phyloP scores from a whole-genome alignment of 1,139 yeast species.

The Debaryomyces robertsiae region DNA sequence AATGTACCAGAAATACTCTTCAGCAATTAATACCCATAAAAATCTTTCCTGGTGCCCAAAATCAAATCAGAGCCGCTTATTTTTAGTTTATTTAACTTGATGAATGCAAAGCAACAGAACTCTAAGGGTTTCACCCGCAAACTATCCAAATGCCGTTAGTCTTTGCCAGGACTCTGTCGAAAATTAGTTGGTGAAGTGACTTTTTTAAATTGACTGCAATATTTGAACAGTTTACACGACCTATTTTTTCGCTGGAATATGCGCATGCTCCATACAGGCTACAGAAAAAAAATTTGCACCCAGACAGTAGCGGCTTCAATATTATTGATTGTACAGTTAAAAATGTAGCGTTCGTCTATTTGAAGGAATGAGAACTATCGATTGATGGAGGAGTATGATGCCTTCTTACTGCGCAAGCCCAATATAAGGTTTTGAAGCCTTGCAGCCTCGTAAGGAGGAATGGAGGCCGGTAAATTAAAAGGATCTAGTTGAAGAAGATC shows the following conservation, averaged over 20 bases:
- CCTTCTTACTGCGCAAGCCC: conserved; percentile 4
- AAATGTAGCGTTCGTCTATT: too few relatives aligned
- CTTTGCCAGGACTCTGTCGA: background rate
- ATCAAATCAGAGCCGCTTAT: too few relatives aligned
- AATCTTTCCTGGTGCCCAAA: conserved; percentile 1
- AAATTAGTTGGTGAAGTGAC: conserved; percentile 1
- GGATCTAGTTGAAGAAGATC: conserved; percentile 7
- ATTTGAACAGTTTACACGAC: conserved; percentile 6
- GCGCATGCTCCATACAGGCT: too few relatives aligned
- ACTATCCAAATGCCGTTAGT: background rate
- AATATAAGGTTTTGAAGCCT: conserved; percentile 2
- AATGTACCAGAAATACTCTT: conserved; percentile 2
- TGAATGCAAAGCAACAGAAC: too few relatives aligned
- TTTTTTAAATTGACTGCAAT: conserved; percentile 8
- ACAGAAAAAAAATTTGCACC: background rate
- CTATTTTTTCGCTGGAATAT: too few relatives aligned
- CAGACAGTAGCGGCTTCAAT: background rate
- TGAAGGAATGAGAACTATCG: too few relatives aligned
- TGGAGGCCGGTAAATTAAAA: conserved; percentile 2
- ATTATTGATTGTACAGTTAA: background rate
- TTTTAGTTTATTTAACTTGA: too few relatives aligned
- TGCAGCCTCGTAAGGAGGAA: conserved; percentile 1
- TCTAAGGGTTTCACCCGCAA: background rate
- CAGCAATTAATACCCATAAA: conserved; percentile 6
- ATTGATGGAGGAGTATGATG: too few relatives aligned